Percentiles rank a stretch among this genome's conserved stretches.
These are phyloP conservation scores for Cichorium intybus DNA, from an alignment of 140 eudicot genomes.

Conservation along the genomic window DNA sequence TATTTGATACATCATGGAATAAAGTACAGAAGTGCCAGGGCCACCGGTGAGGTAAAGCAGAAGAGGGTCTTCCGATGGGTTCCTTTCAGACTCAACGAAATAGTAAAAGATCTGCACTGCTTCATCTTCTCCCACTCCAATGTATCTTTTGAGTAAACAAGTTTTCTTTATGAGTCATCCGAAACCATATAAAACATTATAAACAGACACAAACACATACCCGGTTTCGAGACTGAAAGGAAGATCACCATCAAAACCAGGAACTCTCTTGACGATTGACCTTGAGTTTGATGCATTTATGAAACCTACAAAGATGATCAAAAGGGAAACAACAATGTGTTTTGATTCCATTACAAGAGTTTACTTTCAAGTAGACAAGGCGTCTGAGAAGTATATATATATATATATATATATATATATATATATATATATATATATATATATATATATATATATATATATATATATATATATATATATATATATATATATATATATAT, in stretches of 20 bases:
- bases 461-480: too few relatives aligned
- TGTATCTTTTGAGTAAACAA: conserved; percentile 18
- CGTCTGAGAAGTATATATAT: too few relatives aligned
- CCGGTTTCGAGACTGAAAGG: conserved; percentile 9
- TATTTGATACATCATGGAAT: conserved; percentile 29
- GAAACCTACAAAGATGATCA: neutral
- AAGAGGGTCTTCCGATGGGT: conserved; percentile 40
- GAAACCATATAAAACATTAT: neutral
- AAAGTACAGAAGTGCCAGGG: conserved; percentile 46
- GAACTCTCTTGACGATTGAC: neutral
- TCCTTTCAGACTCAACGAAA: conserved; percentile 35
- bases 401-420: too few relatives aligned
- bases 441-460: too few relatives aligned
- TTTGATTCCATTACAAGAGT: neutral
- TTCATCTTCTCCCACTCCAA: conserved; percentile 31
- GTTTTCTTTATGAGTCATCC: neutral
- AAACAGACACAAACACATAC: neutral
- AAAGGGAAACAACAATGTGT: neutral
- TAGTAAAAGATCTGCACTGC: conserved; percentile 34
- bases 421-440: too few relatives aligned
- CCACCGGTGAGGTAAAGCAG: conserved; percentile 52
- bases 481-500: too few relatives aligned
- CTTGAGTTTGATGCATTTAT: neutral
- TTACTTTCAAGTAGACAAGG: too few relatives aligned
- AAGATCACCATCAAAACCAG: too few relatives aligned